Conservation (phyloP, 1,284 basidiomycete species). For the Rhodotorula sp. region DNA sequence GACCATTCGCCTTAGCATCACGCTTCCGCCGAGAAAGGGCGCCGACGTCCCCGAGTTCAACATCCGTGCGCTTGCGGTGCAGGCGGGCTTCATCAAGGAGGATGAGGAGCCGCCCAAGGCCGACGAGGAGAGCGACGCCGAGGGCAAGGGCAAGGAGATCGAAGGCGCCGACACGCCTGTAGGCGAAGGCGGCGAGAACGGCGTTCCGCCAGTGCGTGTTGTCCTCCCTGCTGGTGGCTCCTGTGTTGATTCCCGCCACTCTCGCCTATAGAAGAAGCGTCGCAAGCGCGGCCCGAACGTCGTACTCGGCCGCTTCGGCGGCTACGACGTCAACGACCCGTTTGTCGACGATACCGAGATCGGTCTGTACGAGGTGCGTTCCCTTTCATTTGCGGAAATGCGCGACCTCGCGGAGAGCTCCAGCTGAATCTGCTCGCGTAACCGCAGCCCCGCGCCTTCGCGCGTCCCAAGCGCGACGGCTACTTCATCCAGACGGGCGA, state of each 20-base stretch:
- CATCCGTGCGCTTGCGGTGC: slow-evolving; percentile 60
- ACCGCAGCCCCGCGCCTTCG: slow-evolving; percentile 35
- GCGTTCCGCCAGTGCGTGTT: slow-evolving; percentile 25
- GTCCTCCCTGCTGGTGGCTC: not conserved
- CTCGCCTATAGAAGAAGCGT: slow-evolving; percentile 57
- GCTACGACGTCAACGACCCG: slow-evolving; percentile 85
- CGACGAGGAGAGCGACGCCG: slow-evolving; percentile 61
- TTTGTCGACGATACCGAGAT: slow-evolving; percentile 98
- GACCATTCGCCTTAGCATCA: slow-evolving; percentile 62
- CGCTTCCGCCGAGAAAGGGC: slow-evolving; percentile 66
- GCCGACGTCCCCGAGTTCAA: slow-evolving; percentile 61
- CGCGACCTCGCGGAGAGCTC: no score
- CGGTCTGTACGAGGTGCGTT: slow-evolving; percentile 76
- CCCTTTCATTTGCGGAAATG: no score
- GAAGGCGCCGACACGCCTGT: slow-evolving; percentile 49
- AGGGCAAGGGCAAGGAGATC: slow-evolving; percentile 55
- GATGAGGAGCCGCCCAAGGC: slow-evolving; percentile 3
- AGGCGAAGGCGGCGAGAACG: slow-evolving; percentile 23
- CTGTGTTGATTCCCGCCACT: slow-evolving; percentile 1
- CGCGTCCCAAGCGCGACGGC: slow-evolving; percentile 29
- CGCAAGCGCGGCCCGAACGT: slow-evolving; percentile 54
- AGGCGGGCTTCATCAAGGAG: slow-evolving; percentile 56
- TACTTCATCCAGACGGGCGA: slow-evolving; percentile 65
- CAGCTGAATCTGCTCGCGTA: no score
- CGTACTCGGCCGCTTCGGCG: slow-evolving; percentile 48